phyloP scores from a whole-genome alignment of 495 filamentous ascomycete species.

The Physcia stellaris region DNA sequence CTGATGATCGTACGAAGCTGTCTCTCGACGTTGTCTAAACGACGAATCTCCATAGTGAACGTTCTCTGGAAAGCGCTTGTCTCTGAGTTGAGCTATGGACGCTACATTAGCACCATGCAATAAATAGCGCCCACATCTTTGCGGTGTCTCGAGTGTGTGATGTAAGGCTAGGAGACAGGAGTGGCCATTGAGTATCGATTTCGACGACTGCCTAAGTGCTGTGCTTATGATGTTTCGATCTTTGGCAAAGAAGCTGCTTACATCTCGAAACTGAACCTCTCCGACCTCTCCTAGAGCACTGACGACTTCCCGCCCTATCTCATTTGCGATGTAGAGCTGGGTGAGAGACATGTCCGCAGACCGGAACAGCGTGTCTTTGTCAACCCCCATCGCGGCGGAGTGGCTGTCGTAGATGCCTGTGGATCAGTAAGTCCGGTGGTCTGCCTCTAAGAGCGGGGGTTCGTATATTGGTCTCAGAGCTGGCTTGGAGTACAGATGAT shows the following conservation, averaged over 20 bases:
- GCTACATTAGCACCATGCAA: no score
- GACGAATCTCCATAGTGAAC: slow-evolving; percentile 92
- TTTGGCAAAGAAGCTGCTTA: slow-evolving; percentile 44
- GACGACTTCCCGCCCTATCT: slow-evolving; percentile 95
- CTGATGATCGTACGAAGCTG: slow-evolving; percentile 68
- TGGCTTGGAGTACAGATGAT: no score
- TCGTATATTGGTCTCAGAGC: no score
- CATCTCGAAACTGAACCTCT: slow-evolving; percentile 92
- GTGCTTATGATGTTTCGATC: no score
- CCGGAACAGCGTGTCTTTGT: slow-evolving; percentile 90
- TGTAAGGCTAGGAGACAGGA: no score
- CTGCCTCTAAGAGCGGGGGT: no score
- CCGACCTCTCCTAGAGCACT: slow-evolving; percentile 93
- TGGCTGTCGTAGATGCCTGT: not conserved
- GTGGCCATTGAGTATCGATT: no score
- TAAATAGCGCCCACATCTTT: no score
- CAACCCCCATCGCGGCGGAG: slow-evolving; percentile 33
- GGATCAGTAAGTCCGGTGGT: no score
- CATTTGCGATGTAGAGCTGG: slow-evolving; percentile 96
- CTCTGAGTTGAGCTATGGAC: slow-evolving; percentile 69
- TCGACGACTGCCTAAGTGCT: no score
- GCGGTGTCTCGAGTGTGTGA: no score
- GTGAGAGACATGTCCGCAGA: slow-evolving; percentile 99
- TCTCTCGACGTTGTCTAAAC: slow-evolving; percentile 94
- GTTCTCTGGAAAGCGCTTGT: slow-evolving; percentile 90